Evolutionary conservation across 2,329 filamentous ascomycete species (phyloP).

Genomic region (Trichoderma gracile): DNA sequence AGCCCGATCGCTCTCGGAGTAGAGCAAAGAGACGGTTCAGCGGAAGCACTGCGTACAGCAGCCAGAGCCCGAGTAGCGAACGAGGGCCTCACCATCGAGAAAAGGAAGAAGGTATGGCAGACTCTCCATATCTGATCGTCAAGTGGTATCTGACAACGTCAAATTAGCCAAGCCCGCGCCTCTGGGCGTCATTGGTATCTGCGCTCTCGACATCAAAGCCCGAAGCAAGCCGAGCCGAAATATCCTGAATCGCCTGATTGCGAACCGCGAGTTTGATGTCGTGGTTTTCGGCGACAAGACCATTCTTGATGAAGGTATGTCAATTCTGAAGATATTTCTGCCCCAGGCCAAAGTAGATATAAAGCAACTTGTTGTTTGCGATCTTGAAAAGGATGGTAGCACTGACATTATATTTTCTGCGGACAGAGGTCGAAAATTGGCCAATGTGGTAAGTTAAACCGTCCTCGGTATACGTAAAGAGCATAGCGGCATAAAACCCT

Average conservation of each 20-base stretch:
- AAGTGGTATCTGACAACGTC: constrained; percentile 1
- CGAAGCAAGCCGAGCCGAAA: constrained; percentile 96
- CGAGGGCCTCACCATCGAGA: constrained; percentile 57
- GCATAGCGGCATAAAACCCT: constrained; percentile 34
- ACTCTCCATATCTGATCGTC: not conserved
- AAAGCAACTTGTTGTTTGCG: not conserved
- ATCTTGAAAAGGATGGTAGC: not conserved
- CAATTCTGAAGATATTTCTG: not conserved
- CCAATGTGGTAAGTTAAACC: constrained; percentile 67
- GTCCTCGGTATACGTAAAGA: constrained; percentile 40
- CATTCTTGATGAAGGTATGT: constrained; percentile 82
- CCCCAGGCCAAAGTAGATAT: not conserved
- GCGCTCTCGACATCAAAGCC: constrained; percentile 92
- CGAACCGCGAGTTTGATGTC: constrained; percentile 91
- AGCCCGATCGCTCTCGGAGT: constrained; percentile 64
- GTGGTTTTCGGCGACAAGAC: constrained; percentile 99
- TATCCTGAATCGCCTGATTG: constrained; percentile 88
- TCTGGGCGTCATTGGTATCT: constrained; percentile 80
- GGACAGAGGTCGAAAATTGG: constrained; percentile 84
- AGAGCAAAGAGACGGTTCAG: constrained; percentile 74
- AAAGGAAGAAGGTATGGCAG: constrained; percentile 53
- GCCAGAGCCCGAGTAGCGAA: constrained; percentile 76
- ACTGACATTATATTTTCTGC: constrained; percentile 1
- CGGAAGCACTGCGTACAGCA: constrained; percentile 78
- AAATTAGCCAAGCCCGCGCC: constrained; percentile 56